Percentiles rank a stretch among this genome's conserved stretches.
Conservation (phyloP, 495 filamentous ascomycete species). For the Aspergillus ellipticus region DNA sequence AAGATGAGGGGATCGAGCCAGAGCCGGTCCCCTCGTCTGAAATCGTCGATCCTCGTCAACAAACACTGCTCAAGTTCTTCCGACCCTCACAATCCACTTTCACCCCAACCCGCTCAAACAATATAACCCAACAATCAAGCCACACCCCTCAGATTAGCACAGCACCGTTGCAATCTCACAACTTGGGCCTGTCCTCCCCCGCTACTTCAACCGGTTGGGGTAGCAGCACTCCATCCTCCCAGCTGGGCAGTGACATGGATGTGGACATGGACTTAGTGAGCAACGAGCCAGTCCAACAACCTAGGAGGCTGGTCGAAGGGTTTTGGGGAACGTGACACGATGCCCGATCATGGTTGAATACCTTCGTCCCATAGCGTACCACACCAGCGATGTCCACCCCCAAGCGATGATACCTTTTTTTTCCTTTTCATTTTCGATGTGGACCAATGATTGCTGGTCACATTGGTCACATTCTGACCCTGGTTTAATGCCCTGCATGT, state of each 20-base stretch:
- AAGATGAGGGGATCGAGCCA: slow-evolving; percentile 31
- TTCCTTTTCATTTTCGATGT: neutral
- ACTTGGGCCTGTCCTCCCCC: slow-evolving; percentile 17
- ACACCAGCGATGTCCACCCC: neutral
- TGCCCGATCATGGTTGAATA: neutral
- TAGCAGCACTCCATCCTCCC: slow-evolving; percentile 22
- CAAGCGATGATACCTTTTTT: slow-evolving; percentile 1
- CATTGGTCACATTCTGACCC: neutral
- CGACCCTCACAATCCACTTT: slow-evolving; percentile 28
- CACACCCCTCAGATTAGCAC: slow-evolving; percentile 17
- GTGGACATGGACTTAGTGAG: slow-evolving; percentile 36
- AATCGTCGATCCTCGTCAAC: slow-evolving; percentile 41
- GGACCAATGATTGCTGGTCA: neutral
- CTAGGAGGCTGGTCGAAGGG: slow-evolving; percentile 12
- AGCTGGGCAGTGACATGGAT: slow-evolving; percentile 42
- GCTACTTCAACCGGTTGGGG: slow-evolving; percentile 20
- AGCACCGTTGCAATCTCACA: slow-evolving; percentile 17
- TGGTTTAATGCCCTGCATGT: neutral
- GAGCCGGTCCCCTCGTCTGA: slow-evolving; percentile 24
- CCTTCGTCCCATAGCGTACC: neutral
- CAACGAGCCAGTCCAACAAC: slow-evolving; percentile 16
- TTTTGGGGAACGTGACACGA: slow-evolving; percentile 26
- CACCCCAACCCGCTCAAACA: slow-evolving; percentile 3
- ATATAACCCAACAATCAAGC: slow-evolving; percentile 9
- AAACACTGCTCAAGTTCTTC: slow-evolving; percentile 43